Evolutionary conservation across 176 grass and related monocot species (phyloP).

Genomic region (Cenchrus purpureus): DNA sequence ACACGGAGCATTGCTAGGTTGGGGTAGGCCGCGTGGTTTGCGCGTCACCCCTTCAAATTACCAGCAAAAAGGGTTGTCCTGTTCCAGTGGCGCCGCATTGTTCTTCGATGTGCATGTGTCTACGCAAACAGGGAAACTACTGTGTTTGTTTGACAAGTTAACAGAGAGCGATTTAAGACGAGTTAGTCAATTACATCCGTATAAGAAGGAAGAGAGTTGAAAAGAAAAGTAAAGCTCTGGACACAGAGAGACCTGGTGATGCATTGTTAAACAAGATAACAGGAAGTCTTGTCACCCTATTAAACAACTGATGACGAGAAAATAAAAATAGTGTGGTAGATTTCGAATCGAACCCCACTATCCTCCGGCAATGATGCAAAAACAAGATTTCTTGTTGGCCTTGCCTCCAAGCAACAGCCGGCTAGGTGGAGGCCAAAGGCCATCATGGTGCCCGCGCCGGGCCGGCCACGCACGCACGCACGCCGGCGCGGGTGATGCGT

Average conservation of each 20-base stretch:
- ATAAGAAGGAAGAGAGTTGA: neutral
- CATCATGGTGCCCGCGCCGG: neutral
- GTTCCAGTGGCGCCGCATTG: no score
- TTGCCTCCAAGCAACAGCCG: conserved; percentile 49
- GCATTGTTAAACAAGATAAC: neutral
- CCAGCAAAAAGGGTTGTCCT: no score
- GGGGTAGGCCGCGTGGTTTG: neutral
- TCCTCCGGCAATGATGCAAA: neutral
- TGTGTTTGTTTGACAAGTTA: no score
- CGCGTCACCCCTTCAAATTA: neutral
- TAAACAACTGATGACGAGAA: neutral
- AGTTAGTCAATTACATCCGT: neutral
- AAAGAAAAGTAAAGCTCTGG: neutral
- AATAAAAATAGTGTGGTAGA: neutral
- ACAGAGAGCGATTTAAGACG: neutral
- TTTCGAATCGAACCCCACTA: neutral
- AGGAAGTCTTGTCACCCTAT: neutral
- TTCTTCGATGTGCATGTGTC: no score
- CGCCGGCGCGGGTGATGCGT: conserved; percentile 35
- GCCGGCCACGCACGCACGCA: neutral
- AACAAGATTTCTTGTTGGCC: conserved; percentile 1
- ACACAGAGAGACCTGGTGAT: neutral
- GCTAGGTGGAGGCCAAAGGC: neutral
- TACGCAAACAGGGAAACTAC: no score
- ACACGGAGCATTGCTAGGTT: neutral